Evolutionary conservation across 140 eudicot species (phyloP), one percentile per base, ranked within the genome.

Genomic region (Ambrosia hybrid): DNA sequence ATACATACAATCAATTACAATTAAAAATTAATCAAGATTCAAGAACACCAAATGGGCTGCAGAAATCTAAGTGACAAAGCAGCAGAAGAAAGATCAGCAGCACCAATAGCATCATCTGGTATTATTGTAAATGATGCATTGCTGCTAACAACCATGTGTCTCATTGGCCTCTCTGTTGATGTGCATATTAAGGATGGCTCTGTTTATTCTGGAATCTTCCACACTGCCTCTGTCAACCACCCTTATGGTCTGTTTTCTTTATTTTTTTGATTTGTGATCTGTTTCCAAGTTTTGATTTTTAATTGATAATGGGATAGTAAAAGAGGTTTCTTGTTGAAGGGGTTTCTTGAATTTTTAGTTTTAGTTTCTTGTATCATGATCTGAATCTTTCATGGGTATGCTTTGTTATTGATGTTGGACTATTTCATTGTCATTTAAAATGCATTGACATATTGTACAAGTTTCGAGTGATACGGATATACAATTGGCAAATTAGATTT

Each of bases 181-280:
- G 97, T 93, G 77, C 89, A 85, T 62, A 78, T 83, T 61, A 93
- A 79, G 46, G 99, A 93, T 67, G 99, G 97, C 68, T 88, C 97
- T 12, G 53, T 93, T 49, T 93, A 75, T 83, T 80, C 96, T 68
- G 99, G 99, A 71, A 93, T 75, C 61, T 88, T 93, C 69, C 80
- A 85, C 82, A 86, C 99, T 41, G 93, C 88, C 7, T 87, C 75
- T 49, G 71, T 83, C 57, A 80, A 91, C 45, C 59, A 84, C 51
- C 83, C 67, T 33, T 91, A 88, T 78, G 96, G 97, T 91, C 13
- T 49, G 4, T 10, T 0, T 48, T 0, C 11, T 3, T 48, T 48
- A 0, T 8, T 3, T 48, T 8, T 8, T 2, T 30, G 34, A 30
- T 30, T 30, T 30, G 34, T 30, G 34, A 30, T 30, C 34, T 30